Base-by-base conservation (phyloP, 1,284 basidiomycete species). In the Leccinum subrobustum region DNA sequence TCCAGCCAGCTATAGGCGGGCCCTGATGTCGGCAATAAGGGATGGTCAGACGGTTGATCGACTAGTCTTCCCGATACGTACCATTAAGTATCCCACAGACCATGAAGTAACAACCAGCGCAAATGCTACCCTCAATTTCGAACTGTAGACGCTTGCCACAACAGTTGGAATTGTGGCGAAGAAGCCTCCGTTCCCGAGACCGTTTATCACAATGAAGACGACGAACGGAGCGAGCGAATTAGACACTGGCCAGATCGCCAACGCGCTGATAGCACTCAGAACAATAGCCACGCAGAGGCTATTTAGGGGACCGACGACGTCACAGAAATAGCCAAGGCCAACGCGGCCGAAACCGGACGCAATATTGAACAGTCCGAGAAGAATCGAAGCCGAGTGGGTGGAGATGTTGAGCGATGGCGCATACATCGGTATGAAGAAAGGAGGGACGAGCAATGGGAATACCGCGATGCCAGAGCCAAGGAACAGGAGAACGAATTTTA, bases 371-470 rank as follows among this genome's bases (percentile, higher is more conserved):
- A 69, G 47, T 2, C 70, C 72, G 20, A 71, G 69, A 39, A 75
- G 70, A 1, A 66, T 52, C 0, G 20, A 72, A 16, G 63, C 68
- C 25, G 69, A 42, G 56, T 64, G 65, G 8, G 61, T 42, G 6
- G 76, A 70, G 29, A 73, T 65, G 23, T 64, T 62, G 47, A 76
- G 64, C 3, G 75, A 74, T 0, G 63, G 62, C 35, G 75, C 73
- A 59, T 77, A 77, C 9, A 69, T 65, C 3, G 73, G 75, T 25
- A 76, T 72, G 62, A 76, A 76, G 65, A 76, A 76, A 11, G 75
- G 70, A 1, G 76, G 71, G 16, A 77, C 73, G 52, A 77, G 73
- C 25, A 75, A 61, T 16, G 74, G 76, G 58, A 77, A 77, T 3
- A 73, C 77, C 44, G 69, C 73, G 48, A 76, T 60, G 12, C 66